Conservation (phyloP, 768 basidiomycete species). For the Russula vinacea region DNA sequence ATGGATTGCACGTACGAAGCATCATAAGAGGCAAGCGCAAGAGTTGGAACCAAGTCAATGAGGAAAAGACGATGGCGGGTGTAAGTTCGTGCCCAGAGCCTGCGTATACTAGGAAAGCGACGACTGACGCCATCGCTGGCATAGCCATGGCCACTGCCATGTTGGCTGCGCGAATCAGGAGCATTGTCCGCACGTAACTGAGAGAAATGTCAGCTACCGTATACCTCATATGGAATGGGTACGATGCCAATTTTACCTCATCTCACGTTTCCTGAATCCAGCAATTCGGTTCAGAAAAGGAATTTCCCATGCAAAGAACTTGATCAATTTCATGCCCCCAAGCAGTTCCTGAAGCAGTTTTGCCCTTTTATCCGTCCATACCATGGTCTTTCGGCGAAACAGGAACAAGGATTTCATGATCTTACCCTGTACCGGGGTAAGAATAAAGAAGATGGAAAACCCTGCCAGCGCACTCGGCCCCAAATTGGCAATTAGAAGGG, state of each 20-base stretch:
- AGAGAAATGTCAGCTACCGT: constrained; percentile 5
- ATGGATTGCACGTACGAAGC: constrained; percentile 35
- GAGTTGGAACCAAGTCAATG: constrained; percentile 80
- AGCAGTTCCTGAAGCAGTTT: constrained; percentile 88
- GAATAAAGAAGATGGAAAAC: constrained; percentile 61
- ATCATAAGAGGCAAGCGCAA: constrained; percentile 81
- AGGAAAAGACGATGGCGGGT: constrained; percentile 76
- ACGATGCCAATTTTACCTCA: constrained; percentile 40
- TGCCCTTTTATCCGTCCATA: constrained; percentile 87
- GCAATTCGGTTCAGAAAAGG: constrained; percentile 76
- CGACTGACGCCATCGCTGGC: constrained; percentile 75
- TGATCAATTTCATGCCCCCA: constrained; percentile 88
- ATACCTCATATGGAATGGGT: neutral
- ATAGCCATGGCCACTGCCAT: constrained; percentile 68
- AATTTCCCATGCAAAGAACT: constrained; percentile 85
- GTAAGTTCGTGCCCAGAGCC: constrained; percentile 63
- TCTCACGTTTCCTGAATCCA: constrained; percentile 67
- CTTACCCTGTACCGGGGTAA: constrained; percentile 67
- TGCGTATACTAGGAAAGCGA: constrained; percentile 75
- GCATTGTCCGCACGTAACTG: constrained; percentile 62
- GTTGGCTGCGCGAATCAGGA: constrained; percentile 63
- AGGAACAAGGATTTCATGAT: constrained; percentile 72
- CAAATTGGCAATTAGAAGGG: constrained; percentile 69
- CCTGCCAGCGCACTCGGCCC: constrained; percentile 58
- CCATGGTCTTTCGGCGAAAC: constrained; percentile 71